Base-by-base conservation (phyloP, 169 alveolate species). In the Hammondia hammondi region DNA sequence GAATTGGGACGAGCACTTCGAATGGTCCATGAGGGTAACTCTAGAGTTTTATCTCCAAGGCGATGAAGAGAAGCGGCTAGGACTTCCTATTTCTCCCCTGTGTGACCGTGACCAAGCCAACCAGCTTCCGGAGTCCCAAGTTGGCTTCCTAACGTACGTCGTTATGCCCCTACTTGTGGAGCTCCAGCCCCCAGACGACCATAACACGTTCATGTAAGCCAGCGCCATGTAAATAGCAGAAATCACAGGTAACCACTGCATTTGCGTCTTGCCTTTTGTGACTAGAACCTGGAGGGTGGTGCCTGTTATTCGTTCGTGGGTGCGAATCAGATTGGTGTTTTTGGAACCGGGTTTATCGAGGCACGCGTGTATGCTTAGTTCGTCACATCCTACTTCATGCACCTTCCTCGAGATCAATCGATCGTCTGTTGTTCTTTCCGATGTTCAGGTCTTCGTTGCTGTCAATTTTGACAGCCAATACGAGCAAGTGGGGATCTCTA, bases 71-170 rank as follows among this genome's bases (percentile, higher is more conserved):
- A 97, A 95, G 87, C 93, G 95, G 35, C 88, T 91, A 45, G 97
- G 97, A 4, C 94, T 97, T 24, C 97, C 98, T 19, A 96, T 98
- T 29, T 97, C 98, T 19, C 97, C 98, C 87, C 95, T 98, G 85
- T 98, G 99, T 96, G 98, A 98, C 92, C 95, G 99, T 85, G 98
- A 97, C 27, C 93, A 97, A 48, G 97, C 98, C n/a, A 96, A 94
- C 92, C 96, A 96, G 91, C 96, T 98, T 27, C 97, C 99, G 37
- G 93, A 94, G 73, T 95, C 98, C 46, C 98, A 98, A 94, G 97
- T 96, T 45, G 98, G 98, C 56, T 98, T 97, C 93, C 96, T 98
- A 48, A 91, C 94, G 48, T 96, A 96, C 56, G 96, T 98, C 81
- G 97, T 97, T 57, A 67, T 96, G 57, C 98, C 99, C 19, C 96